Conservation (phyloP, 2,329 filamentous ascomycete species). For the Pseudocercospora fijiensis region DNA sequence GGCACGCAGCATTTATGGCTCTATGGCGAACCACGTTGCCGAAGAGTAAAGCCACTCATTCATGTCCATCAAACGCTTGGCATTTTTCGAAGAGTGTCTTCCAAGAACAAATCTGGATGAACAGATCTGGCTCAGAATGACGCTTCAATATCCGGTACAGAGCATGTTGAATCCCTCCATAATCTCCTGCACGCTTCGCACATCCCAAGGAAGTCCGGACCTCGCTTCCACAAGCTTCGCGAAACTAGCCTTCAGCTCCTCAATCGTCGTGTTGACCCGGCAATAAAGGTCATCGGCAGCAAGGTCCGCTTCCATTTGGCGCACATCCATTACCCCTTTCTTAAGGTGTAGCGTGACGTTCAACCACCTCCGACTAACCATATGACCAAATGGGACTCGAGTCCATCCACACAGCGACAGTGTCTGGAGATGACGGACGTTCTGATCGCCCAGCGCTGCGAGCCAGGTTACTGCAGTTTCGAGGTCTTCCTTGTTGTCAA, state of each 20-base stretch:
- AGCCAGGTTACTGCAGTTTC: constrained; percentile 26
- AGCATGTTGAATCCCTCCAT: constrained; percentile 25
- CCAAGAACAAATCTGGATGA: too few species aligned
- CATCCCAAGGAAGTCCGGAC: constrained; percentile 20
- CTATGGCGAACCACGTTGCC: too few species aligned
- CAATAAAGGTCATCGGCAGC: constrained; percentile 2
- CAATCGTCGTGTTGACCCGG: constrained; percentile 12
- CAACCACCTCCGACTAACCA: constrained; percentile 26
- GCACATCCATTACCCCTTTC: constrained; percentile 9
- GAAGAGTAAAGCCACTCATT: too few species aligned
- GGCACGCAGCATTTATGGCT: too few species aligned
- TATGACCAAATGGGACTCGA: constrained; percentile 28
- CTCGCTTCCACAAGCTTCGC: constrained; percentile 14
- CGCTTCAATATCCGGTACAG: constrained; percentile 18
- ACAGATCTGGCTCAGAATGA: too few species aligned
- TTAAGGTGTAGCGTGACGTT: constrained; percentile 26
- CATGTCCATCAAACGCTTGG: too few species aligned
- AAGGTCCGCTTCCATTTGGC: constrained; percentile 15
- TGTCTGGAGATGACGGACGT: constrained; percentile 22
- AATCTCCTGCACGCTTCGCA: constrained; percentile 16
- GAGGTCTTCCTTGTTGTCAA: constrained; percentile 25
- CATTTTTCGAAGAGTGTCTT: too few species aligned
- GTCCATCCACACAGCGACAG: constrained; percentile 30
- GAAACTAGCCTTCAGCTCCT: constrained; percentile 23
- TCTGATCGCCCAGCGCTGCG: constrained; percentile 22